These are phyloP conservation scores for Saturnispora diversa DNA, from an alignment of 805 yeast genomes.

Conservation along the genomic window DNA sequence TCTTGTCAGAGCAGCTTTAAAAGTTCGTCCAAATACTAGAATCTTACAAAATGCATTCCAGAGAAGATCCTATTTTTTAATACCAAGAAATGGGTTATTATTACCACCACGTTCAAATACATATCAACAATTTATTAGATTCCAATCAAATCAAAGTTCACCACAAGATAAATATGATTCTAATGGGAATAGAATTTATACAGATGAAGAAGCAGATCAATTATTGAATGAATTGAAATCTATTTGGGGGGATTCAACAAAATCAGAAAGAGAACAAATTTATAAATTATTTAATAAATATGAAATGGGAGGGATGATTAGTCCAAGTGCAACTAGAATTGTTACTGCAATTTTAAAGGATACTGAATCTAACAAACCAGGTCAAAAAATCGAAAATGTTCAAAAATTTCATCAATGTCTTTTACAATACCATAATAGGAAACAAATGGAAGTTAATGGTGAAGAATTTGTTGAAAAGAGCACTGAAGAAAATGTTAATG, in stretches of 20 bases:
- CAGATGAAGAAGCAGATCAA: slow-evolving; percentile 24
- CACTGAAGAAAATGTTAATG: too few species aligned
- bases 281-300: slow-evolving; percentile 22
- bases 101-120: too few species aligned
- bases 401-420: slow-evolving; percentile 26
- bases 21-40: neutral
- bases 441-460: slow-evolving; percentile 21
- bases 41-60: neutral
- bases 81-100: too few species aligned
- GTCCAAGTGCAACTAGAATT: slow-evolving; percentile 25
- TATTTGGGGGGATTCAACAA: slow-evolving; percentile 22
- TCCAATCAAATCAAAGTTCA: slow-evolving; percentile 14
- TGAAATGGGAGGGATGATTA: slow-evolving; percentile 28
- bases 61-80: neutral
- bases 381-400: slow-evolving; percentile 27
- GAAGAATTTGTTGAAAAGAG: too few species aligned
- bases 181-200: slow-evolving; percentile 24
- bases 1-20: neutral
- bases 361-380: slow-evolving; percentile 20
- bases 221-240: slow-evolving; percentile 21
- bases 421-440: slow-evolving; percentile 26
- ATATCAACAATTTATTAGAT: slow-evolving; percentile 9
- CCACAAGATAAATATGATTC: slow-evolving; percentile 17
- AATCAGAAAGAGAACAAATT: slow-evolving; percentile 17
- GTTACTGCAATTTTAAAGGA: slow-evolving; percentile 24